These are phyloP conservation scores for Talaromyces sp. DNA, from an alignment of 2,329 filamentous ascomycete species.

Conservation along the genomic window DNA sequence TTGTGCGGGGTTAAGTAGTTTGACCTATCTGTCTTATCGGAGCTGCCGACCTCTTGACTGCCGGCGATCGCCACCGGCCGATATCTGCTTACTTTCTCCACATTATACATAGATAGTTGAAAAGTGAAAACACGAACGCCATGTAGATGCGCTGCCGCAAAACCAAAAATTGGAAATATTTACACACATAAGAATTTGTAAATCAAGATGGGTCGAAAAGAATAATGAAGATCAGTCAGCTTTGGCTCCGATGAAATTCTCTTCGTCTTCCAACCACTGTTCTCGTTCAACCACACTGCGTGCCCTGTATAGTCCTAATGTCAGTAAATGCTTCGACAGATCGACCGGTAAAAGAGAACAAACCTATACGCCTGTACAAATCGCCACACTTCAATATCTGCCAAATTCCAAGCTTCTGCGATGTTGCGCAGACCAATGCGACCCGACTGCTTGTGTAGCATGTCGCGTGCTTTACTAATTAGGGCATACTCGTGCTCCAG, in stretches of 20 bases:
- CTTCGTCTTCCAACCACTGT: constrained; percentile 58
- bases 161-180: constrained; percentile 1
- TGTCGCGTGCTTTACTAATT: constrained; percentile 47
- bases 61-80: constrained; percentile 19
- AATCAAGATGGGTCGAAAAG: not conserved
- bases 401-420: constrained; percentile 53
- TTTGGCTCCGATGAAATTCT: constrained; percentile 47
- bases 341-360: constrained; percentile 15
- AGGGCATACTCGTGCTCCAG: constrained; percentile 43
- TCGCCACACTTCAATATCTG: constrained; percentile 60
- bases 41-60: not conserved
- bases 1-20: not conserved
- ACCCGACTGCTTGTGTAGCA: constrained; percentile 36
- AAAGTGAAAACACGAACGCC: constrained; percentile 6
- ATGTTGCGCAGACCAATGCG: constrained; percentile 39
- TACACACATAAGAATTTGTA: constrained; percentile 2
- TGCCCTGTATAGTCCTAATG: constrained; percentile 36
- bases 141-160: constrained; percentile 2
- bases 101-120: constrained; percentile 3
- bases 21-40: constrained; percentile 2
- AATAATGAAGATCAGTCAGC: constrained; percentile 13
- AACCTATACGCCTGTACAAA: constrained; percentile 56
- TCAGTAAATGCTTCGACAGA: not conserved
- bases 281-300: constrained; percentile 52
- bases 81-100: constrained; percentile 4